A percentile compares a stretch with the other conserved stretches of the same genome.
Conservation (phyloP, 208 protist species). For the Wallacemonas rigidus region DNA sequence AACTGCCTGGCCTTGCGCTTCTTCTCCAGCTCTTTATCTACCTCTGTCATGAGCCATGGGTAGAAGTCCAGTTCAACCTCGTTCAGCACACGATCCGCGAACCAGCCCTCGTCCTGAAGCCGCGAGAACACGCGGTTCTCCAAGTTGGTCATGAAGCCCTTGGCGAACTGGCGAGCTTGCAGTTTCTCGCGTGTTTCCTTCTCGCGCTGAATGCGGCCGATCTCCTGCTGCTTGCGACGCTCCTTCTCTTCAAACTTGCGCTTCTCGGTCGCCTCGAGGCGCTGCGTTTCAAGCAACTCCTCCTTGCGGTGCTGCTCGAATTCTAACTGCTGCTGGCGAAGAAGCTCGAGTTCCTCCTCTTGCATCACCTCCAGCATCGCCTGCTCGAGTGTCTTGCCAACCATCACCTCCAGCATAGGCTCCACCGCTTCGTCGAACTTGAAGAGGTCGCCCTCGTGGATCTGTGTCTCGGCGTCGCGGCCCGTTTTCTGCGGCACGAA, state of each 20-base stretch:
- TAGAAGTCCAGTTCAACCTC: conserved; percentile 96
- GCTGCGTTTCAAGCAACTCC: conserved; percentile 95
- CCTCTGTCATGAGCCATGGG: conserved; percentile 92
- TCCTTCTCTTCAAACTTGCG: conserved; percentile 97
- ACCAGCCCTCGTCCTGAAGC: conserved; percentile 95
- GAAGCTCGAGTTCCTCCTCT: conserved; percentile 96
- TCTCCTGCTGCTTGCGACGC: conserved; percentile 93
- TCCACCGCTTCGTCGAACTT: conserved; percentile 97
- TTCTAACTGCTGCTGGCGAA: conserved; percentile 94
- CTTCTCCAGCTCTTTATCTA: conserved; percentile 83
- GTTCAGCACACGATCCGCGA: conserved; percentile 92
- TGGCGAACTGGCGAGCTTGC: conserved; percentile 93
- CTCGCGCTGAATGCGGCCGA: conserved; percentile 89
- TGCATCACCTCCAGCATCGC: conserved; percentile 97
- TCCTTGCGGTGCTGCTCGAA: conserved; percentile 96
- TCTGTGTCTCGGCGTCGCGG: conserved; percentile 95
- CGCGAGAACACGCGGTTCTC: conserved; percentile 91
- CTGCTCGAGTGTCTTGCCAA: conserved; percentile 98
- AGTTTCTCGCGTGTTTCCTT: conserved; percentile 92
- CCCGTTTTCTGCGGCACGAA: conserved; percentile 95
- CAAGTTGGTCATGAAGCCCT: conserved; percentile 93
- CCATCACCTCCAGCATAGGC: conserved; percentile 96
- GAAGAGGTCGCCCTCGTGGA: conserved; percentile 97
- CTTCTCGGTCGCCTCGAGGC: conserved; percentile 94
- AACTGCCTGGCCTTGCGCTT: conserved; percentile 75